Evolutionary conservation across 208 protist species (phyloP).

Genomic region (Histomonas meleagridis): DNA sequence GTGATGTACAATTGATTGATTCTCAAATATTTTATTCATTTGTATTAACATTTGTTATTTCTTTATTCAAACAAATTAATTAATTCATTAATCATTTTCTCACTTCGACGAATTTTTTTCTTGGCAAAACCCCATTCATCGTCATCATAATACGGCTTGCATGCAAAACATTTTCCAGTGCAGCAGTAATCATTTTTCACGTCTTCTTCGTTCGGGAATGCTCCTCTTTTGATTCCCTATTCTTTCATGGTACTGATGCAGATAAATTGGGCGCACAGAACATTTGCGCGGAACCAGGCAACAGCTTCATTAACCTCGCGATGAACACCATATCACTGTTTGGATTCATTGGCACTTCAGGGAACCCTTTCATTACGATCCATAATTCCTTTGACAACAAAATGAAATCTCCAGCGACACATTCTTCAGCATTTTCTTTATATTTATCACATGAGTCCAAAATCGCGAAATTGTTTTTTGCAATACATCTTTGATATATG

Average conservation of each 20-base stretch:
- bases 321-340: neutral
- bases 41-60: too few species aligned
- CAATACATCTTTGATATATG: neutral
- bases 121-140: neutral
- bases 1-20: too few species aligned
- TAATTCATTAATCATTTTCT: slow-evolving; percentile 10
- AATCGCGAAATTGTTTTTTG: too few species aligned
- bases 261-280: neutral
- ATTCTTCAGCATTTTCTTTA: neutral
- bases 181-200: neutral
- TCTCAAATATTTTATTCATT: too few species aligned
- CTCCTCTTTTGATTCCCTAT: neutral
- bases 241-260: neutral
- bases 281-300: neutral
- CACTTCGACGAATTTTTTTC: neutral
- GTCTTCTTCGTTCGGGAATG: neutral
- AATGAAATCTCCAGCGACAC: slow-evolving; percentile 14
- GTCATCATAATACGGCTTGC: neutral
- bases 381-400: neutral
- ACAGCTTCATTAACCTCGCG: neutral
- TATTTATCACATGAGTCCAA: neutral
- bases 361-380: neutral
- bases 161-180: neutral
- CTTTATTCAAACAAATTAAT: too few species aligned
- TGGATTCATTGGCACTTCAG: neutral